Evolutionary conservation across 2,329 filamentous ascomycete genomes (phyloP), one percentile per base, ranked within the genome.

Genomic region (Immersiporthe knoxdaviesiana): DNA sequence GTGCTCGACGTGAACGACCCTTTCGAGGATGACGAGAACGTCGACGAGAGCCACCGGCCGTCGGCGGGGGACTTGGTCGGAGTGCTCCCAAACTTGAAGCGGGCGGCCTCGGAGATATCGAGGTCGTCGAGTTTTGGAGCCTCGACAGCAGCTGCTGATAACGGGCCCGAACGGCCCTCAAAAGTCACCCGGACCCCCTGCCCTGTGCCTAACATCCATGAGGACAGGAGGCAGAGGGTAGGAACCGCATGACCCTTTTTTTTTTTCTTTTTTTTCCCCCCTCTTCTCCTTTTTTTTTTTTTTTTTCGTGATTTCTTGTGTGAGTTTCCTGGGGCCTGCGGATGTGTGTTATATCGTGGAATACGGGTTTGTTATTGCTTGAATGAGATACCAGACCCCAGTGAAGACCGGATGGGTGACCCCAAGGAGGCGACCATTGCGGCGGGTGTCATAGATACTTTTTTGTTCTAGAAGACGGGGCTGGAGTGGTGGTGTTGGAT

Each of bases 61-160:
- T 81, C 83, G 11, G 84, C 84, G 6, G 84, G 84, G 7, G 83
- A 85, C 62, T 82, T 87, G 68, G 77, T 81, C 47, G 77, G 77
- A 10, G 74, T 76, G 41, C 67, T 81, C 18, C 75, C 79, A 68
- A 80, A 80, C 3, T 74, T 86, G 24, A 89, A 89, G 75, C 81
- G 87, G 47, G 79, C 81, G 32, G 82, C 84, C 58, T 83, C 84
- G 14, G 85, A 88, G 72, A 85, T 88, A 61, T 84, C 85, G 10
- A 80, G 82, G 56, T 81, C 83, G 4, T 78, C 80, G 16, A 84
- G 81, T 72, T 83, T 84, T 67, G 80, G 81, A n/a, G 77, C 82
- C 1, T 75, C 77, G 0, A 78, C 75, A 62, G 74, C 75, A 62
- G 74, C 44, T 72, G 77, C 67, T 75, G 78, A 60, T 60, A 72